phyloP scores from a whole-genome alignment of 345 rosid species.

The Carallia brachiata region DNA sequence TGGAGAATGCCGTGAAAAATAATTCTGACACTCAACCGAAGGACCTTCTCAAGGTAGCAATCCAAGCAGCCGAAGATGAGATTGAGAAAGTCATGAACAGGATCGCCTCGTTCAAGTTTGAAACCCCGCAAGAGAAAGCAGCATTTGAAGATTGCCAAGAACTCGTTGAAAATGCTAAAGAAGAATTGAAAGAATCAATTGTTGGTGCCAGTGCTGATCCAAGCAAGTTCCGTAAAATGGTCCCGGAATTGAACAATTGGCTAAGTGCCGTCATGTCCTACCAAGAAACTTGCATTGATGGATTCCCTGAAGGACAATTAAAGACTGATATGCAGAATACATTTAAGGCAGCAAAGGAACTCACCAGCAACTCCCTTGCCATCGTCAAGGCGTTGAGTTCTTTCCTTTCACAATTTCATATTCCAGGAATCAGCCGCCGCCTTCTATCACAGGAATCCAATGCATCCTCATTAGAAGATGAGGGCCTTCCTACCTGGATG shows the following conservation, averaged over 20 bases:
- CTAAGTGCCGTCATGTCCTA: slow-evolving; percentile 81
- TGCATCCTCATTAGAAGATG: slow-evolving; percentile 16
- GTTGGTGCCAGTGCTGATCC: slow-evolving; percentile 27
- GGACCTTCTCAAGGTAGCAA: slow-evolving; percentile 44
- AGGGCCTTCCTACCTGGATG: slow-evolving; percentile 56
- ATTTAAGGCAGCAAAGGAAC: slow-evolving; percentile 40
- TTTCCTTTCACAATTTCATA: slow-evolving; percentile 17
- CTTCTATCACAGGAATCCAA: slow-evolving; percentile 35
- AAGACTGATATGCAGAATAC: slow-evolving; percentile 49
- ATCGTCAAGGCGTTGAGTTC: slow-evolving; percentile 37
- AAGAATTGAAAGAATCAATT: slow-evolving; percentile 43
- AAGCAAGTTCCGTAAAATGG: slow-evolving; percentile 18
- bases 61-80: slow-evolving; percentile 46
- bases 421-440: slow-evolving; percentile 28
- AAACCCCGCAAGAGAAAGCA: slow-evolving; percentile 40
- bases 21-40: slow-evolving; percentile 38
- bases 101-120: slow-evolving; percentile 31
- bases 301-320: slow-evolving; percentile 65
- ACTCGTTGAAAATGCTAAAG: slow-evolving; percentile 49
- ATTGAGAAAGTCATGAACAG: slow-evolving; percentile 36
- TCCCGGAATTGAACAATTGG: slow-evolving; percentile 56
- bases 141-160: slow-evolving; percentile 64
- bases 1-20: slow-evolving; percentile 31
- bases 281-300: slow-evolving; percentile 74
- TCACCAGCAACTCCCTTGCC: slow-evolving; percentile 79